Evolutionary conservation across 2,329 filamentous ascomycete species (phyloP).

Genomic region (Fusarium coicis): DNA sequence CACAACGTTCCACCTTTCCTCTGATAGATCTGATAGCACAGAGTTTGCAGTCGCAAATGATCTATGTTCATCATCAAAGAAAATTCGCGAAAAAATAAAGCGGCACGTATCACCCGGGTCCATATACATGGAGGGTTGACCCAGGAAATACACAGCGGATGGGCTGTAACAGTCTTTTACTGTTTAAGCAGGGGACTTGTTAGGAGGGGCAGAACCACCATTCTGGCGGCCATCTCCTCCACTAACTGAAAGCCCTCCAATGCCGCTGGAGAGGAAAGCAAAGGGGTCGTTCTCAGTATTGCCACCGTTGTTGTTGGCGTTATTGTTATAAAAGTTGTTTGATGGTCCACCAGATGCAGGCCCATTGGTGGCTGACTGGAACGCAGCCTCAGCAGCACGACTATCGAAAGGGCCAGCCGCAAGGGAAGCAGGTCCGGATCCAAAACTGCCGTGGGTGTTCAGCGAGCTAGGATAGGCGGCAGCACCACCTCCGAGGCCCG

Average conservation of each 20-base stretch:
- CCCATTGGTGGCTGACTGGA: slow-evolving; percentile 87
- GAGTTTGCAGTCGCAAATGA: slow-evolving; percentile 57
- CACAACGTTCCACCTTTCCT: slow-evolving; percentile 50
- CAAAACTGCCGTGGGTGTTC: slow-evolving; percentile 77
- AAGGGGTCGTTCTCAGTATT: slow-evolving; percentile 79
- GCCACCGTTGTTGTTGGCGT: slow-evolving; percentile 73
- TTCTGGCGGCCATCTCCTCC: slow-evolving; percentile 73
- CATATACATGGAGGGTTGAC: slow-evolving; percentile 34
- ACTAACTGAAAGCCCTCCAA: slow-evolving; percentile 77
- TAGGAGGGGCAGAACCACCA: slow-evolving; percentile 65
- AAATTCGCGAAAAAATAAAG: slow-evolving; percentile 44
- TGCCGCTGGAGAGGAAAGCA: slow-evolving; percentile 80
- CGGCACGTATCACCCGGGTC: slow-evolving; percentile 42
- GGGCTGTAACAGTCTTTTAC: slow-evolving; percentile 32
- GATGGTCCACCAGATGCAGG: slow-evolving; percentile 80
- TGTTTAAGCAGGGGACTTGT: slow-evolving; percentile 68
- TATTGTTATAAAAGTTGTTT: slow-evolving; percentile 59
- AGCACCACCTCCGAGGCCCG: slow-evolving; percentile 78
- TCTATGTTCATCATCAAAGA: slow-evolving; percentile 59
- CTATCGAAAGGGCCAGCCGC: slow-evolving; percentile 91
- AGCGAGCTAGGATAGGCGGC: slow-evolving; percentile 80
- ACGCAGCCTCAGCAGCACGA: slow-evolving; percentile 92
- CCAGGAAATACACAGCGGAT: slow-evolving; percentile 44
- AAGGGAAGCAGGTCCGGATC: slow-evolving; percentile 80
- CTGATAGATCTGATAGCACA: slow-evolving; percentile 55